phyloP scores from a whole-genome alignment of 495 filamentous ascomycete species.

The Bacidia gigantensis region DNA sequence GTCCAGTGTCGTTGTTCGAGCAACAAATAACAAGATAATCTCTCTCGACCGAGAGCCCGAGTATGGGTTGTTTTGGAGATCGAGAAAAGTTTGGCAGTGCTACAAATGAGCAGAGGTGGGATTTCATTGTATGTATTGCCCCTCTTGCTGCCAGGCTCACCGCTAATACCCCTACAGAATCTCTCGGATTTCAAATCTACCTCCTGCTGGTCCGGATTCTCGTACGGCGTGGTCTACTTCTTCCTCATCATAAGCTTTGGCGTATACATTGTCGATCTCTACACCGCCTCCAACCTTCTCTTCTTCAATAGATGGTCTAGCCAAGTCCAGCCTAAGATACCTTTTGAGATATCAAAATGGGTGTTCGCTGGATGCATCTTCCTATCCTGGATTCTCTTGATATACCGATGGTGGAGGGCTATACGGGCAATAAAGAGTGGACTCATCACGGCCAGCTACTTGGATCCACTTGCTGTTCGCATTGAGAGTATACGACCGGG shows the following conservation, averaged over 20 bases:
- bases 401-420: constrained; percentile 64
- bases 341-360: constrained; percentile 63
- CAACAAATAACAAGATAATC: neutral
- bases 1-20: neutral
- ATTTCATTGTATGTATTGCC: constrained; percentile 64
- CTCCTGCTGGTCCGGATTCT: constrained; percentile 60
- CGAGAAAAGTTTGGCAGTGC: constrained; percentile 53
- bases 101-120: constrained; percentile 78
- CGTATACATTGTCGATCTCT: constrained; percentile 80
- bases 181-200: constrained; percentile 76
- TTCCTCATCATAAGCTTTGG: constrained; percentile 65
- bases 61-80: constrained; percentile 63
- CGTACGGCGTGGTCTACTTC: constrained; percentile 73
- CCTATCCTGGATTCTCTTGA: constrained; percentile 63
- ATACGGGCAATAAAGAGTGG: constrained; percentile 64
- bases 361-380: constrained; percentile 86
- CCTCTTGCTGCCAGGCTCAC: neutral
- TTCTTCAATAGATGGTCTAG: constrained; percentile 62
- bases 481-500: constrained; percentile 64
- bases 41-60: constrained; percentile 11
- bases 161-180: constrained; percentile 43
- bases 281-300: constrained; percentile 81
- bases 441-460: constrained; percentile 79
- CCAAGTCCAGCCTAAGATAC: constrained; percentile 53
- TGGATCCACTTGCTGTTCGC: constrained; percentile 72